Evolutionary conservation across 2,329 filamentous ascomycete species (phyloP).

Genomic region (Penicillium sp.): DNA sequence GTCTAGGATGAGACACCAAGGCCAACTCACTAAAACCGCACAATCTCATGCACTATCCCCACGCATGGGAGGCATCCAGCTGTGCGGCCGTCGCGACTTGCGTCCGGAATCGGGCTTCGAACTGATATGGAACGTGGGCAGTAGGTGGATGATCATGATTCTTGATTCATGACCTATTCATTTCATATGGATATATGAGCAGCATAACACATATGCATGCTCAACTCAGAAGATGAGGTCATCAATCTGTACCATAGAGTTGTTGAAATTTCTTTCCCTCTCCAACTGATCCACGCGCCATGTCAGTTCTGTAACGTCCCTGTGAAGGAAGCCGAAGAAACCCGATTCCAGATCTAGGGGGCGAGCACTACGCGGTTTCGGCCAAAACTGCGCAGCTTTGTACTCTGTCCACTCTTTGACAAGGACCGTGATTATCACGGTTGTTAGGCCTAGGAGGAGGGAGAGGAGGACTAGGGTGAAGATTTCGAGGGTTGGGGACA

Average conservation of each 20-base stretch:
- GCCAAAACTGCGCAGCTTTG: conserved; percentile 5
- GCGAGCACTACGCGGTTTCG: conserved; percentile 3
- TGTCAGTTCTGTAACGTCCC: neutral
- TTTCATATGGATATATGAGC: no score
- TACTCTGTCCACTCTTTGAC: conserved; percentile 10
- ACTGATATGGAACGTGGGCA: neutral
- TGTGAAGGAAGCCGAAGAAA: neutral
- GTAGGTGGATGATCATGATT: no score
- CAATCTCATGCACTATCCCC: conserved; percentile 2
- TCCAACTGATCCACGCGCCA: neutral
- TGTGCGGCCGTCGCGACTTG: conserved; percentile 1
- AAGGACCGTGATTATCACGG: conserved; percentile 5
- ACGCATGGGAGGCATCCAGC: conserved; percentile 8
- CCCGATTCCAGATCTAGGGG: conserved; percentile 7
- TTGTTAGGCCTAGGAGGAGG: neutral
- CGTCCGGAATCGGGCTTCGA: neutral
- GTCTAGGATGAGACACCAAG: neutral
- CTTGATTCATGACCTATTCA: no score
- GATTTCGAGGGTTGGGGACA: neutral
- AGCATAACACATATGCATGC: no score
- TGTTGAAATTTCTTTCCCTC: no score
- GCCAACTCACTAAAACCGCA: neutral
- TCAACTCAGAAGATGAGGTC: neutral
- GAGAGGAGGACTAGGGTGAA: neutral
- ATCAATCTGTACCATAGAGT: neutral